Base-by-base conservation (phyloP, 257 asterid genomes). In the Ophiorrhiza pumila region DNA sequence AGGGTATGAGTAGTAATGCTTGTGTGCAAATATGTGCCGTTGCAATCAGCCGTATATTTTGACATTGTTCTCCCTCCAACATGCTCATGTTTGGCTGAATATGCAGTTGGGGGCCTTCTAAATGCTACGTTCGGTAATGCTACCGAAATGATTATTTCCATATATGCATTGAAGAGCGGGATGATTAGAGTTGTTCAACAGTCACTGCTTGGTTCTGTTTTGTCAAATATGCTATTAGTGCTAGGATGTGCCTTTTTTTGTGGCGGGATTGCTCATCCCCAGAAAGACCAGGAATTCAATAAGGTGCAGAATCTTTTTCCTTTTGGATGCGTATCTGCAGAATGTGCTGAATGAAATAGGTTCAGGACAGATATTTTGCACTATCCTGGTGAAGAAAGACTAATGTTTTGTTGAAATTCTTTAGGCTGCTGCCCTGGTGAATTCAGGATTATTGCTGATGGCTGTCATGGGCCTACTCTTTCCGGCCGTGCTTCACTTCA, bases 121-220 rank as follows among this genome's bases (percentile, higher is more conserved):
- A 95, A 92, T 78, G 99, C 98, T 34, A 95, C 98, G 67, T 92
- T 95, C 70, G 99, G 99, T 65, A 95, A 92, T 75, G 97, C 97
- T 32, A 95, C 99, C 2, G 99, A 95, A 81, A 92, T 95, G 99
- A 95, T 95, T 65, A 95, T 92, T 65, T 89, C 97, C 0, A 85
- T 95, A 65, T 92, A 89, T 68, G 99, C 99, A 10, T 81, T 95
- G 85, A 90, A 95, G 68, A 90, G 86, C 31, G 97, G 93, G 57
- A 95, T 95, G 99, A 85, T 90, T 74, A 84, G 93, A 84, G 97
- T 95, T 49, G 98, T 95, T 81, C 94, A 95, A 56, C 96, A 90
- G 63, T 95, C 99, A 60, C 78, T 95, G 68, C 85, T 95, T 42
- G 99, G 97, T 74, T 95, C 99, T 71, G 91, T 95, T 74, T 92